Conservation (phyloP, 176 grass and related monocot species). For the Bromus sterilis region DNA sequence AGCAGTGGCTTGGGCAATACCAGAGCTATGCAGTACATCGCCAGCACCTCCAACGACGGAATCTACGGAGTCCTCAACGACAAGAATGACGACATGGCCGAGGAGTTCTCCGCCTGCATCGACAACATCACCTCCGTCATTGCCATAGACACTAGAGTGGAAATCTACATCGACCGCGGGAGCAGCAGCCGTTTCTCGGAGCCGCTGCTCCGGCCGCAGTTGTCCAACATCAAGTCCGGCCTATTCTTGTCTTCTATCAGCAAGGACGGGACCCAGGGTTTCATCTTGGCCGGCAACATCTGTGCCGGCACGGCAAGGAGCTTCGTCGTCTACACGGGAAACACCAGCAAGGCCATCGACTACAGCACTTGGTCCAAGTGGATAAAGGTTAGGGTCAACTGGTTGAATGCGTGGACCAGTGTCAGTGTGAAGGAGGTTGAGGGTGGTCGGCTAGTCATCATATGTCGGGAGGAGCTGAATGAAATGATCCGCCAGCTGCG, state of each 20-base stretch:
- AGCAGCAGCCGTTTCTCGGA: background rate
- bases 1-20: background rate
- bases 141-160: background rate
- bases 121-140: background rate
- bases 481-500: no score
- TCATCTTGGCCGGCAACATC: background rate
- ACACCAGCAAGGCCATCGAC: background rate
- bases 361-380: background rate
- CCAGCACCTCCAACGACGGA: background rate
- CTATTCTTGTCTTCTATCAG: background rate
- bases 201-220: no score
- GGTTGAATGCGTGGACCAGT: background rate
- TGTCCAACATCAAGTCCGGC: background rate
- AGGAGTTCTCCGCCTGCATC: background rate
- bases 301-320: background rate
- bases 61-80: background rate
- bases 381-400: background rate
- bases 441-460: background rate
- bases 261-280: accelerated
- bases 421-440: background rate
- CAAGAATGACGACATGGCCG: background rate
- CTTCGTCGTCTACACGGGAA: background rate
- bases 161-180: background rate
- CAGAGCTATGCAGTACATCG: background rate
- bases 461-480: background rate